Evolutionary conservation across 176 grass and related monocot genomes (phyloP).

Genomic region (Bolboschoenus planiculmis): DNA sequence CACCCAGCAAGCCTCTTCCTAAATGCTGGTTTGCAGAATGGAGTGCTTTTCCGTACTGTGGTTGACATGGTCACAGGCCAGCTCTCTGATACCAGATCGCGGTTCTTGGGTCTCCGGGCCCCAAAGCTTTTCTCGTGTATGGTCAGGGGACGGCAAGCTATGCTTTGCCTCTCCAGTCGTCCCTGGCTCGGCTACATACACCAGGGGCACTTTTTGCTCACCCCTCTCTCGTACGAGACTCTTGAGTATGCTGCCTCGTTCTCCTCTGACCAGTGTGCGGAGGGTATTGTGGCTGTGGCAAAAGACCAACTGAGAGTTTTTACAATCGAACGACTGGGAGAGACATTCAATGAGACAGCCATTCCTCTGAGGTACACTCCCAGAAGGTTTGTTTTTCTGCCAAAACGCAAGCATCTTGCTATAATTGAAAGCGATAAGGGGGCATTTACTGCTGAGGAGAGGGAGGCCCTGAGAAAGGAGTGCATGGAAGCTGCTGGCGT

Average conservation of each 20-base stretch:
- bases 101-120: constrained; percentile 83
- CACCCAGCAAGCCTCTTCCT: constrained; percentile 92
- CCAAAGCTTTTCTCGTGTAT: constrained; percentile 82
- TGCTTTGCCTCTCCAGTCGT: constrained; percentile 94
- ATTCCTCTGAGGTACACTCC: constrained; percentile 89
- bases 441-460: constrained; percentile 80
- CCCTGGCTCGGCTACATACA: constrained; percentile 97
- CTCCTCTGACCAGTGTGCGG: constrained; percentile 95
- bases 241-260: constrained; percentile 94
- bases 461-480: constrained; percentile 82
- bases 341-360: constrained; percentile 93
- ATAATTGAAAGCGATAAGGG: constrained; percentile 94
- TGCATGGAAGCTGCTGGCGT: constrained; percentile 64
- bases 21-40: constrained; percentile 97
- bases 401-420: constrained; percentile 76
- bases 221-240: constrained; percentile 85
- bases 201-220: constrained; percentile 93
- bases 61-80: constrained; percentile 99
- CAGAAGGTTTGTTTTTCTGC: constrained; percentile 85
- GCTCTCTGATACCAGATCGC: constrained; percentile 79
- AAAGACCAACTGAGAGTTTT: constrained; percentile 89
- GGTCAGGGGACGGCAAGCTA: constrained; percentile 77
- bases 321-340: constrained; percentile 78
- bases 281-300: constrained; percentile 95
- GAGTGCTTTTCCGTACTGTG: constrained; percentile 91